A percentile compares a stretch with the other conserved stretches of the same genome.
These are phyloP conservation scores for Rubroboletus satanas DNA, from an alignment of 768 basidiomycete species.

Conservation along the genomic window DNA sequence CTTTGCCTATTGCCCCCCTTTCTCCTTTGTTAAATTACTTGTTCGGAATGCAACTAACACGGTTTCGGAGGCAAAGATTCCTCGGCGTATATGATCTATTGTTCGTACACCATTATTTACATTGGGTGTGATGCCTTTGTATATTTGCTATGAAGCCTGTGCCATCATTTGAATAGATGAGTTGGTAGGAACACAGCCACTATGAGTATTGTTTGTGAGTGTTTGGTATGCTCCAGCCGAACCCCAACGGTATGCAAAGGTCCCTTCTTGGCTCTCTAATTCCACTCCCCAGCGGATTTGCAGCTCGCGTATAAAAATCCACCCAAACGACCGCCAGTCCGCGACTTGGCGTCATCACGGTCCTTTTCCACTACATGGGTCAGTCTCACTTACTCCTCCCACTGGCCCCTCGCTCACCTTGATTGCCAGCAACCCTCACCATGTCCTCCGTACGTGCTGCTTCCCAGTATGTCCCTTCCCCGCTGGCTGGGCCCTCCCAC, in stretches of 20 bases:
- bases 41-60: constrained; percentile 15
- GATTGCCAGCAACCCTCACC: constrained; percentile 38
- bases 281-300: constrained; percentile 28
- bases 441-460: constrained; percentile 34
- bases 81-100: constrained; percentile 19
- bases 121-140: constrained; percentile 3
- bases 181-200: background rate
- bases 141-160: constrained; percentile 21
- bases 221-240: constrained; percentile 23
- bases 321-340: constrained; percentile 28
- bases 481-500: constrained; percentile 48
- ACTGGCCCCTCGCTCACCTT: background rate
- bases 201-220: constrained; percentile 15
- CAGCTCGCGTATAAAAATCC: constrained; percentile 24
- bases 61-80: constrained; percentile 9
- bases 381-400: constrained; percentile 11
- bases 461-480: constrained; percentile 54
- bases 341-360: constrained; percentile 28
- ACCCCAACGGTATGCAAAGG: constrained; percentile 28
- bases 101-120: constrained; percentile 6
- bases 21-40: constrained; percentile 6
- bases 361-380: constrained; percentile 39
- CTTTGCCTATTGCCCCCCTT: background rate
- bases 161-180: constrained; percentile 13
- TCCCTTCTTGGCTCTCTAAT: background rate